Evolutionary conservation across 2,329 filamentous ascomycete species (phyloP), one percentile per base, ranked within the genome.

Genomic region (Calonectria hongkongensis): DNA sequence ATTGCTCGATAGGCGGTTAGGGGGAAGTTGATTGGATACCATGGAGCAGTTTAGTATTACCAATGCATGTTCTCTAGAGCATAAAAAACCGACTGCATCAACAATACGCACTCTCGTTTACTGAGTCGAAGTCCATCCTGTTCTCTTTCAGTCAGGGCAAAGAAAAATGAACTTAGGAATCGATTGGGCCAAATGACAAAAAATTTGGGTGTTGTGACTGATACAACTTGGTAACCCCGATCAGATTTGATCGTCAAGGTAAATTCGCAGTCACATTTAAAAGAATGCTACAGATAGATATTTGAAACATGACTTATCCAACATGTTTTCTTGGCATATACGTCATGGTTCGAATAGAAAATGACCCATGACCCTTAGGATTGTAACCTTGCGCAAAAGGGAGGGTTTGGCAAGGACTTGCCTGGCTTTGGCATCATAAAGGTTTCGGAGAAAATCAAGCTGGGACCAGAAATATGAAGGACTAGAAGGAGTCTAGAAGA

Each of bases 401-500:
- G 36, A 36, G 13, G 27, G 36, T 36, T 36, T 21, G 21, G 13
- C n/a, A 21, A 18, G 54, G 18, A 27, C 39, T 7, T 41, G 13
- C 27, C 13, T 41, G 21, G 54, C 12, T 25, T 39, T 25, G 9
- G 27, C 0, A 41, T 60, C 36, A 21, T 16, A 36, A 41, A 25
- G 36, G 54, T 60, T 41, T 60, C 36, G 36, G 54, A 39, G 16
- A 27, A 41, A 41, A 41, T 27, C 33, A 41, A 25, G 13, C 33
- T 39, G 36, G 54, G 54, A 27, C 36, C 18, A 25, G 28, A 21
- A 41, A 60, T 21, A 41, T 12, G 3, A 60, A 41, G 39, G 6
- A 16, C 36, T 60, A 41, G 54, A 60, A 60, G 16, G 25, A 27
- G 18, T 60, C 54, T 60, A 60, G 54, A 60, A 60, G 54, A 27